A percentile compares a stretch with the other conserved stretches of the same genome.
Evolutionary conservation across 1,139 yeast genomes (phyloP).

Genomic region (Yamadazyma sp.): DNA sequence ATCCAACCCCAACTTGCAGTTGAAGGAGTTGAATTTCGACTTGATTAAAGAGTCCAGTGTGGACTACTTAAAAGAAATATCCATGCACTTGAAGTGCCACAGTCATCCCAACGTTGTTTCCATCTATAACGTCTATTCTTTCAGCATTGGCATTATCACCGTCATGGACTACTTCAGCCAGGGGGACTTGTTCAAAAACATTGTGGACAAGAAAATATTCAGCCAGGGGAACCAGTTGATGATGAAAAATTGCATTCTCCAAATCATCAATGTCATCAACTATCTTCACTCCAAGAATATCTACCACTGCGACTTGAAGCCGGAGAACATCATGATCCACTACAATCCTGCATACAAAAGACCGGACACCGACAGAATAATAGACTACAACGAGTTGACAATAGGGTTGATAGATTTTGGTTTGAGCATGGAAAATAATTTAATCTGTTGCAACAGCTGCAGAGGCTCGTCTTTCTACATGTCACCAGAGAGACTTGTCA

Average conservation of each 20-base stretch:
- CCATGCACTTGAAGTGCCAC: slow-evolving; percentile 72
- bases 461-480: slow-evolving; percentile 88
- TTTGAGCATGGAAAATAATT: slow-evolving; percentile 61
- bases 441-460: slow-evolving; percentile 69
- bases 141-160: slow-evolving; percentile 53
- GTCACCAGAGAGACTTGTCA: slow-evolving; percentile 84
- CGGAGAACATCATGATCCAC: slow-evolving; percentile 75
- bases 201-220: slow-evolving; percentile 26
- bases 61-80: slow-evolving; percentile 63
- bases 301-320: slow-evolving; percentile 89
- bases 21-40: slow-evolving; percentile 39
- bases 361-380: slow-evolving; percentile 14
- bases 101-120: slow-evolving; percentile 73
- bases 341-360: slow-evolving; percentile 32
- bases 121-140: slow-evolving; percentile 67
- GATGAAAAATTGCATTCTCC: slow-evolving; percentile 73
- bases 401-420: slow-evolving; percentile 84
- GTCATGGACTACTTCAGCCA: slow-evolving; percentile 82
- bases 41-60: slow-evolving; percentile 39
- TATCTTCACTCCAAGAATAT: slow-evolving; percentile 68
- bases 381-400: slow-evolving; percentile 56
- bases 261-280: slow-evolving; percentile 68
- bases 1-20: slow-evolving; percentile 11
- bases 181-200: slow-evolving; percentile 80
- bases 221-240: slow-evolving; percentile 29